These are phyloP conservation scores for Pezicula neosporulosa DNA, from an alignment of 2,329 filamentous ascomycete genomes.

Conservation along the genomic window DNA sequence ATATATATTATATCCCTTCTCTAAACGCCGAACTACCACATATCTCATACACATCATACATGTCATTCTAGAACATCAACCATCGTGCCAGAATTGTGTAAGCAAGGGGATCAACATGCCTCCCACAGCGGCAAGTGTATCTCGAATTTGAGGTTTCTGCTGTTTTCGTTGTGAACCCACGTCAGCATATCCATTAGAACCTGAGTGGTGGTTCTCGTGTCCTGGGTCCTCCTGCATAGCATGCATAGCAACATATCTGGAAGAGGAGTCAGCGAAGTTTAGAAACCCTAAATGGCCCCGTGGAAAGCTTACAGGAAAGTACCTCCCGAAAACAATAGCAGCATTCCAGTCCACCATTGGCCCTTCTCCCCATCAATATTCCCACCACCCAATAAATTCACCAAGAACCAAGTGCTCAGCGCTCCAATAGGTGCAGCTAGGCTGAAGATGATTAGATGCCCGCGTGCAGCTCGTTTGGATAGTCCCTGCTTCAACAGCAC, in stretches of 20 bases:
- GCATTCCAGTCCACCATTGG: constrained; percentile 85
- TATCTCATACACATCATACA: constrained; percentile 4
- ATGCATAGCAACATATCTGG: constrained; percentile 95
- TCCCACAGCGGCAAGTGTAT: constrained; percentile 66
- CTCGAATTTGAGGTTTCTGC: constrained; percentile 57
- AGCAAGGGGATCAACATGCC: constrained; percentile 78
- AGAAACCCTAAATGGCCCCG: neutral
- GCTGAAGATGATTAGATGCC: constrained; percentile 87
- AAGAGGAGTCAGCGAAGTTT: constrained; percentile 17
- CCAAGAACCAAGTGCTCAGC: constrained; percentile 75
- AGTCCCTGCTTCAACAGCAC: constrained; percentile 87
- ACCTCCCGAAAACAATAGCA: constrained; percentile 91
- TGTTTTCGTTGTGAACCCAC: constrained; percentile 46
- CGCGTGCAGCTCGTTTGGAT: constrained; percentile 78
- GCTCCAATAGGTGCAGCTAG: constrained; percentile 86
- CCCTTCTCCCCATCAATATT: constrained; percentile 49
- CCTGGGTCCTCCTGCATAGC: constrained; percentile 80
- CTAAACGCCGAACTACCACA: neutral
- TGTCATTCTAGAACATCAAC: constrained; percentile 30
- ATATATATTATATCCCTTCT: constrained; percentile 1
- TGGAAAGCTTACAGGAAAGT: constrained; percentile 81
- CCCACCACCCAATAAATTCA: constrained; percentile 68
- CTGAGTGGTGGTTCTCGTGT: constrained; percentile 44
- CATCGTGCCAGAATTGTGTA: constrained; percentile 75
- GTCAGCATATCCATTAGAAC: constrained; percentile 53